Evolutionary conservation across 768 basidiomycete genomes (phyloP).

Genomic region (Amyloporia xantha): DNA sequence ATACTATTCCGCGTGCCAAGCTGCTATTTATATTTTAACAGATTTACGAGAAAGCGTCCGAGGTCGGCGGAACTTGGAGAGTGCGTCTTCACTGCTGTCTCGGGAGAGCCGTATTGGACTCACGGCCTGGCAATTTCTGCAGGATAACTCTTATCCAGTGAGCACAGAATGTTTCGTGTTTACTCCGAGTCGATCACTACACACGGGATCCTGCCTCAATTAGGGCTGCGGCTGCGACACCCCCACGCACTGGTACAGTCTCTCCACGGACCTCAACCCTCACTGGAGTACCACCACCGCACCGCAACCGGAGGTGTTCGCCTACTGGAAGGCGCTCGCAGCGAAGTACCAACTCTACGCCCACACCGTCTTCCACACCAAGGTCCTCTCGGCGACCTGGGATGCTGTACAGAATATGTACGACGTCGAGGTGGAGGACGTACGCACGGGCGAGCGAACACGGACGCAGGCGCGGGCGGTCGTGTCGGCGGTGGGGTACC

Average conservation of each 20-base stretch:
- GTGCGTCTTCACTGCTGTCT: conserved; percentile 8
- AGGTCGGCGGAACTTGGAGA: conserved; percentile 24
- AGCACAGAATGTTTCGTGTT: not conserved
- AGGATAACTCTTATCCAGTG: conserved; percentile 24
- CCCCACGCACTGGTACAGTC: conserved; percentile 21
- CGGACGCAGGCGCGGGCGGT: conserved; percentile 19
- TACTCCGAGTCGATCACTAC: no score
- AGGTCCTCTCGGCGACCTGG: conserved; percentile 27
- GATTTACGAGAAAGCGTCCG: conserved; percentile 27
- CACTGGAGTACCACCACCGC: conserved; percentile 21
- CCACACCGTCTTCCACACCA: conserved; percentile 20
- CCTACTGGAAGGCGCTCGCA: conserved; percentile 21
- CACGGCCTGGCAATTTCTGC: no score
- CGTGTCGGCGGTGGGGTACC: conserved; percentile 23
- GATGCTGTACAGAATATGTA: conserved; percentile 18
- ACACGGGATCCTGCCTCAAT: no score
- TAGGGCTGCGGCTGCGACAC: conserved; percentile 25
- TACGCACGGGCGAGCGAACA: conserved; percentile 12
- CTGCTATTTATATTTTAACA: conserved; percentile 3
- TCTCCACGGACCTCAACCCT: conserved; percentile 22
- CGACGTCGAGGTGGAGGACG: conserved; percentile 19
- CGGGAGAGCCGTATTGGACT: not conserved
- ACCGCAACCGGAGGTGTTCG: conserved; percentile 22
- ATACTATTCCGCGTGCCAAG: not conserved
- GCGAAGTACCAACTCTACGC: conserved; percentile 15